Conservation (phyloP, 371 early-diverging fungal species). For the Coemansia linderi region DNA sequence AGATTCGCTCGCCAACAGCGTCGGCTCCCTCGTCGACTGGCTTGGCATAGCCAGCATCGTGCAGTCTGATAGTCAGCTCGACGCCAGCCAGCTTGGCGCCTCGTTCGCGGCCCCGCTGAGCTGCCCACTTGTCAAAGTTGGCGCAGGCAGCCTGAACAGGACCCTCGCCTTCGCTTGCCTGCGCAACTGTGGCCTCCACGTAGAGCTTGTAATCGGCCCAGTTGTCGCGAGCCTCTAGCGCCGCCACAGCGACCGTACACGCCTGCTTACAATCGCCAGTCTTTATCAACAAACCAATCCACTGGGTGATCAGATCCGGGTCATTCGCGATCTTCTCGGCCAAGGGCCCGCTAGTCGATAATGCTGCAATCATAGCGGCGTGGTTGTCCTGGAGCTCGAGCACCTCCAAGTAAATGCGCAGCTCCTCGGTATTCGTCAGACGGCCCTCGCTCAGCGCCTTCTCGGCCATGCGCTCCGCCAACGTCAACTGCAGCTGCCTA, state of each 20-base stretch:
- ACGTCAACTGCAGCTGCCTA: conserved; percentile 61
- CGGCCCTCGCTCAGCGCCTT: conserved; percentile 76
- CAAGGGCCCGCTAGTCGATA: conserved; percentile 25
- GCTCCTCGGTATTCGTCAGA: conserved; percentile 63
- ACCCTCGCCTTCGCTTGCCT: neutral
- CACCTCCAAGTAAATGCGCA: conserved; percentile 28
- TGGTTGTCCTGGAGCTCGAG: conserved; percentile 26
- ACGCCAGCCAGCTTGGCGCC: conserved; percentile 38
- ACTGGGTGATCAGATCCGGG: conserved; percentile 39
- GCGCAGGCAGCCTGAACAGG: neutral
- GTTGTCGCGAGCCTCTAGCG: conserved; percentile 32
- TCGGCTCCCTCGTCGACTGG: neutral
- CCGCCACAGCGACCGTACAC: conserved; percentile 6
- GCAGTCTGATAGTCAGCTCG: conserved; percentile 22
- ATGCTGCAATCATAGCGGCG: conserved; percentile 27
- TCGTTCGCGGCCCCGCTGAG: conserved; percentile 33
- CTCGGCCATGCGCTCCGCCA: conserved; percentile 86
- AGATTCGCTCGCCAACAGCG: conserved; percentile 29
- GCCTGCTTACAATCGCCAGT: conserved; percentile 21
- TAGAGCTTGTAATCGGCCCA: conserved; percentile 48
- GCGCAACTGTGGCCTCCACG: conserved; percentile 24
- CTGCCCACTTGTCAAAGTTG: conserved; percentile 28
- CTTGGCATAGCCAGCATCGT: conserved; percentile 4
- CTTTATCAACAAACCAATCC: conserved; percentile 27
- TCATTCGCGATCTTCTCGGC: conserved; percentile 36